Base-by-base conservation (phyloP, 2,329 filamentous ascomycete species). In the Simplicillium aogashimaense region DNA sequence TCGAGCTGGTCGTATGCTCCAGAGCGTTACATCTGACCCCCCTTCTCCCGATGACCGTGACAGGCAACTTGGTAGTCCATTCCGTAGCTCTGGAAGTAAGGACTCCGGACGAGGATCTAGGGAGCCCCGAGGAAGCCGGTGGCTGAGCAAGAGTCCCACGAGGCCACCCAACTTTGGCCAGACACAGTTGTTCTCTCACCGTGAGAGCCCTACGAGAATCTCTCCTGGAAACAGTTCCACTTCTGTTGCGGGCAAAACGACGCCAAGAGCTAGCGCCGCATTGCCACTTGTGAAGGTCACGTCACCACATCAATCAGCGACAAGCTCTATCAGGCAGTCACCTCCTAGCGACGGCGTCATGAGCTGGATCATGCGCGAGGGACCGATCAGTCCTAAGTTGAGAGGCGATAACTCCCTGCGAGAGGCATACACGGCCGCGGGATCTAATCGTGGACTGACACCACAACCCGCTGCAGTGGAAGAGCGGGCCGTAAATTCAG, bases 1-100 rank as follows among this genome's bases (percentile, higher is more conserved):
- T n/a, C 65, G 74, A 35, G 74, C 67, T 18, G 74, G 74, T 3
- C 63, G 71, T 36, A 72, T 67, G 25, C 55, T 79, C 12, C 74
- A 78, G 49, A 74, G 66, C 43, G 69, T 78, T 30, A 74, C 75
- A 10, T 76, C 74, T 0, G 74, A 78, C 45, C 70, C 72, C 7
- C 72, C 74, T 1, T 77, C 75, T 0, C 74, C 75, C 2, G 69
- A 70, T 38, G 63, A 56, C 7, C 63, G 62, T n/a, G 69, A 72
- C 34, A 63, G 64, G 29, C 66, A 69, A 10, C 57, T 78, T 3
- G 65, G 73, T 12, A 78, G 75, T 41, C 75, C 75, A 0, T 79
- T 79, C 46, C 64, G 69, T 38, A 56, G 59, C 33, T 61, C 61
- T 8, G 58, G 48, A 13, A 59, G 55, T 42, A 61, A 55, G 41